These are phyloP conservation scores for Aquilaria yunnanensis DNA, from an alignment of 345 rosid species.

Conservation along the genomic window DNA sequence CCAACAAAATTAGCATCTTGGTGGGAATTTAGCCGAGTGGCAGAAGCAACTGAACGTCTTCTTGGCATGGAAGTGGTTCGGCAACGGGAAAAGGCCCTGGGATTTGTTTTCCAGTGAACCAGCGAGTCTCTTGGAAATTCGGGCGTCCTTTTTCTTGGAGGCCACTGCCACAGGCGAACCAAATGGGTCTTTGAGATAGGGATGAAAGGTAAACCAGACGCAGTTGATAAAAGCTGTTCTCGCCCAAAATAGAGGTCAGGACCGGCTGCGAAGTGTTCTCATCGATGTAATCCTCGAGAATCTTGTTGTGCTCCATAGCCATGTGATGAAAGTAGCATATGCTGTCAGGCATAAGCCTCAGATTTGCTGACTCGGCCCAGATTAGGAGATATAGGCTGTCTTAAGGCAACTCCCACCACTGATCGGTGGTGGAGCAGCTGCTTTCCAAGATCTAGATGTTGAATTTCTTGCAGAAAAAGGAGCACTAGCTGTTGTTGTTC, in stretches of 20 bases:
- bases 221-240: constrained; percentile 57
- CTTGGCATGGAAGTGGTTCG: constrained; percentile 58
- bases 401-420: constrained; percentile 65
- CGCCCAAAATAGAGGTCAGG: constrained; percentile 69
- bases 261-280: constrained; percentile 85
- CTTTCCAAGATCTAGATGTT: constrained; percentile 89
- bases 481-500: constrained; percentile 85
- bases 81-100: constrained; percentile 40
- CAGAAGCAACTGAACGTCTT: constrained; percentile 40
- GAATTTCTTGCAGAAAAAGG: constrained; percentile 68
- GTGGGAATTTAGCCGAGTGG: constrained; percentile 23
- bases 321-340: constrained; percentile 80
- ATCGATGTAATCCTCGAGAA: constrained; percentile 71
- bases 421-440: constrained; percentile 37
- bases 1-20: background rate
- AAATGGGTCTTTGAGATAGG: too few species aligned
- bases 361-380: constrained; percentile 91
- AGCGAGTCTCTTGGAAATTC: constrained; percentile 11
- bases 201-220: constrained; percentile 12
- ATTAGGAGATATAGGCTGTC: constrained; percentile 61
- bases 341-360: constrained; percentile 87
- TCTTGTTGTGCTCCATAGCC: constrained; percentile 88
- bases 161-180: too few species aligned
- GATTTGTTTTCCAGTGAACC: constrained; percentile 9
- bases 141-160: constrained; percentile 15